Base-by-base conservation (phyloP, 352 stramenopile genomes). In the Pythium coloratum region DNA sequence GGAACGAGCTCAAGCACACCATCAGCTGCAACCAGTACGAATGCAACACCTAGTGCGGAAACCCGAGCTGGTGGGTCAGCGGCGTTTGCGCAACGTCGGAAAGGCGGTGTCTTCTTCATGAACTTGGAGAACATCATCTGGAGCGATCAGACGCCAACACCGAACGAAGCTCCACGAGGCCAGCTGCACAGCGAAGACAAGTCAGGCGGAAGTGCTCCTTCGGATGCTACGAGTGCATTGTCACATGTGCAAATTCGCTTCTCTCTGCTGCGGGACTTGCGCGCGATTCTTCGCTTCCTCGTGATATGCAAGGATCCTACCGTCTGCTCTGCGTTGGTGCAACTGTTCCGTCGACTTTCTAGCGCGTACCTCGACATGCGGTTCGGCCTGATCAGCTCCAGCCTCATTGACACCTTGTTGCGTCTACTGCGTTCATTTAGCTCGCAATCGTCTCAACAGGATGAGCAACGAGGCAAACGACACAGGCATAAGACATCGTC, bases 71-170 rank as follows among this genome's bases (percentile, higher is more conserved):
- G 18, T 10, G 55, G 56, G 0, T 66, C 69, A 33, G 54, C 55
- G 61, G 58, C 70, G 38, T 64, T 69, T 55, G 49, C 49, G 24
- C 42, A 70, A 38, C 54, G 62, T 13, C 40, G 62, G 16, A 70
- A 88, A 72, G 83, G 84, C 28, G 84, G 86, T 9, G 86, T 92
- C 18, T 87, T 94, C 36, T 85, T 76, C 44, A 83, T 94, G 58
- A 89, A 86, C 30, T 63, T 93, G 7, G 83, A 94, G 50, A 89
- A 77, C 54, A 94, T 94, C 63, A 83, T 91, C 8, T 94, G 86
- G 86, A 94, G 82, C 56, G 86, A 94, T 47, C 82, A 92, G 47
- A 59, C 71, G 2, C 12, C 58, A 53, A 36, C 53, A 32, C 59
- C 62, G 5, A 24, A 32, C 38, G 32, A 63, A 38, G 47, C 69